Conservation (phyloP, 805 yeast species). For the Ogataea paradorogensis region DNA sequence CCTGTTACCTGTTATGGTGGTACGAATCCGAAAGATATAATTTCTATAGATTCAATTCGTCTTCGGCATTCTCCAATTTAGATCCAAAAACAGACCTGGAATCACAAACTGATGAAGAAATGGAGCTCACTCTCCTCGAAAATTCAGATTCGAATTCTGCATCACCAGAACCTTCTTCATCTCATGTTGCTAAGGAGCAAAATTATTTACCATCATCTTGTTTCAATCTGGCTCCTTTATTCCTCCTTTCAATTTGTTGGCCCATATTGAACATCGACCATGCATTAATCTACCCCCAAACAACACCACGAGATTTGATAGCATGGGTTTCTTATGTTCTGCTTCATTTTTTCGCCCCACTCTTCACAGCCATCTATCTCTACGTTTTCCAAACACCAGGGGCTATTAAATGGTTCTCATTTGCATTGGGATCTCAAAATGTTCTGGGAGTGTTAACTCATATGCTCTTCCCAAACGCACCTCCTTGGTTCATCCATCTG, state of each 20-base stretch:
- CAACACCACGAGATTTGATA: constrained; percentile 46
- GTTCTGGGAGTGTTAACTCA: constrained; percentile 60
- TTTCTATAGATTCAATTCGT: not conserved
- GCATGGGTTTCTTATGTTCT: constrained; percentile 66
- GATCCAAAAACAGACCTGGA: constrained; percentile 9
- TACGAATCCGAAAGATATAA: constrained; percentile 13
- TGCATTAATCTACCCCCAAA: constrained; percentile 37
- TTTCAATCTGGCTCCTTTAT: constrained; percentile 34
- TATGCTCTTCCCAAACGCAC: constrained; percentile 63
- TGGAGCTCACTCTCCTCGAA: constrained; percentile 5
- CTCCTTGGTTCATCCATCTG: constrained; percentile 69
- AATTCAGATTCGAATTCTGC: constrained; percentile 5
- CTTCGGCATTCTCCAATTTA: not conserved
- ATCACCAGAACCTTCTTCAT: constrained; percentile 7
- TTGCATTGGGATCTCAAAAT: constrained; percentile 60
- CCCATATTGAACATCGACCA: constrained; percentile 46
- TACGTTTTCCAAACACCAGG: constrained; percentile 71
- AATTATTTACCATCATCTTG: constrained; percentile 25
- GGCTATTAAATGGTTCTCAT: constrained; percentile 48
- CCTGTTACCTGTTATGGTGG: constrained; percentile 22
- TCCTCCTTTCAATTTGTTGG: constrained; percentile 46
- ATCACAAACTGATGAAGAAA: constrained; percentile 2
- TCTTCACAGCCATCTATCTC: constrained; percentile 58
- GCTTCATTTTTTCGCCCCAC: constrained; percentile 58
- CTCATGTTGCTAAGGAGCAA: constrained; percentile 1